Evolutionary conservation across 371 early-diverging fungal species (phyloP), one percentile per base, ranked within the genome.

Genomic region (Chytridium lagenaria): DNA sequence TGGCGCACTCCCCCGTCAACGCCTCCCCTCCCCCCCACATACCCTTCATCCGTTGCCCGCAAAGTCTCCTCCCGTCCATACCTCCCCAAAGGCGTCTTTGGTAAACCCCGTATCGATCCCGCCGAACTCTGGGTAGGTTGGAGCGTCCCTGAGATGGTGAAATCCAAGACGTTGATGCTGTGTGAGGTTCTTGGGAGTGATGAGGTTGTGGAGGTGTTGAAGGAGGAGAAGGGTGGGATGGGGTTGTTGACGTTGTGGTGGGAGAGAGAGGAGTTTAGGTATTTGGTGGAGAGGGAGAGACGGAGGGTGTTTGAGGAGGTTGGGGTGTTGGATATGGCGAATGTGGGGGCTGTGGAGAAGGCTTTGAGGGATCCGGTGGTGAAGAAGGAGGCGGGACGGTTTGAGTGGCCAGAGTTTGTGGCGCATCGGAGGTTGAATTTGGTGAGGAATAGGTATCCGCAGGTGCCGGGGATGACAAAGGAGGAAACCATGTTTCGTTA

Each of bases 241-340:
- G 38, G 16, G 1, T 15, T 57, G 1, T 69, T 51, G 70, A 71
- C 69, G n/a, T 31, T 75, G 22, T 63, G 66, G 50, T 84, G 79
- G 78, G 82, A 84, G 71, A 79, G 82, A 23, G 80, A 84, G 40
- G 81, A 84, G 67, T 81, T 71, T 67, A 63, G 74, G 23, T 34
- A 71, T 34, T 22, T 73, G 7, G 73, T 77, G 10, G 74, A 77
- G 33, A 69, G 74, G 23, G 44, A 39, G 10, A 12, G 12, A 55
- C 31, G 23, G 7, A 34, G 10, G 7, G 19, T 37, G 10, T 33
- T 61, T 15, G 34, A 34, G 61, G 19, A 61, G 37, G n/a, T 5
- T 52, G 55, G 26, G 5, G 26, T 10, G 44, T 12, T 7, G 44
- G 44, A 19, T 44, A 44, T 44, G 7, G 19, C 19, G 12, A 44